These are phyloP conservation scores for Trichoderma arundinaceum DNA, from an alignment of 2,329 filamentous ascomycete genomes.

Conservation along the genomic window DNA sequence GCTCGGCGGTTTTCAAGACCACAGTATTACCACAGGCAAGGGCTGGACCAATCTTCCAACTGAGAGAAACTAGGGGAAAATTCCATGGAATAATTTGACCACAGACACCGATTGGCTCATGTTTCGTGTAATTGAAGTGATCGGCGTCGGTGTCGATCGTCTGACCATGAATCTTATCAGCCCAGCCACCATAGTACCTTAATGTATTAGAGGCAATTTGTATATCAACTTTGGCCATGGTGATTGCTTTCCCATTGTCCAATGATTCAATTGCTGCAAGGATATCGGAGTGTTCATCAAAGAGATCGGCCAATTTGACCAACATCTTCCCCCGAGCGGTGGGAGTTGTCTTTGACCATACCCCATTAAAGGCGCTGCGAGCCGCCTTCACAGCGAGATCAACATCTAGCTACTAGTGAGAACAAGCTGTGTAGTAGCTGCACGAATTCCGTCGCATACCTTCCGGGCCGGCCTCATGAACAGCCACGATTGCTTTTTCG, in stretches of 20 bases:
- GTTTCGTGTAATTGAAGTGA: conserved; percentile 76
- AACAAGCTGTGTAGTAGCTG: neutral
- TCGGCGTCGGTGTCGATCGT: conserved; percentile 74
- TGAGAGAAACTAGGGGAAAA: conserved; percentile 75
- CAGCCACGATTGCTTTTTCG: neutral
- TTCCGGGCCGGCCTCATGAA: neutral
- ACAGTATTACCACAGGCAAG: conserved; percentile 71
- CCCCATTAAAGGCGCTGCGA: conserved; percentile 75
- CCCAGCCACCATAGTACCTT: conserved; percentile 75
- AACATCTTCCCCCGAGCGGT: conserved; percentile 70
- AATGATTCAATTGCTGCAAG: conserved; percentile 79
- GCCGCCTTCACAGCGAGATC: conserved; percentile 77
- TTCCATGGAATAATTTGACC: conserved; percentile 86
- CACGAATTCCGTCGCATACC: neutral
- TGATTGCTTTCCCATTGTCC: conserved; percentile 78
- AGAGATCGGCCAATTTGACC: conserved; percentile 73
- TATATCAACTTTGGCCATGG: conserved; percentile 73
- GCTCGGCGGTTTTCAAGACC: conserved; percentile 73
- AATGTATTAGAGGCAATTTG: conserved; percentile 66
- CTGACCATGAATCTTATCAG: conserved; percentile 83
- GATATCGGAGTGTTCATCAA: conserved; percentile 72
- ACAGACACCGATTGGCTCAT: conserved; percentile 68
- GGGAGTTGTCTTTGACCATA: conserved; percentile 69
- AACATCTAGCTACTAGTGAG: conserved; percentile 53
- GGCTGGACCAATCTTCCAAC: conserved; percentile 76